Conservation (phyloP, 2,329 filamentous ascomycete species). For the Rhynchosporium secalis region DNA sequence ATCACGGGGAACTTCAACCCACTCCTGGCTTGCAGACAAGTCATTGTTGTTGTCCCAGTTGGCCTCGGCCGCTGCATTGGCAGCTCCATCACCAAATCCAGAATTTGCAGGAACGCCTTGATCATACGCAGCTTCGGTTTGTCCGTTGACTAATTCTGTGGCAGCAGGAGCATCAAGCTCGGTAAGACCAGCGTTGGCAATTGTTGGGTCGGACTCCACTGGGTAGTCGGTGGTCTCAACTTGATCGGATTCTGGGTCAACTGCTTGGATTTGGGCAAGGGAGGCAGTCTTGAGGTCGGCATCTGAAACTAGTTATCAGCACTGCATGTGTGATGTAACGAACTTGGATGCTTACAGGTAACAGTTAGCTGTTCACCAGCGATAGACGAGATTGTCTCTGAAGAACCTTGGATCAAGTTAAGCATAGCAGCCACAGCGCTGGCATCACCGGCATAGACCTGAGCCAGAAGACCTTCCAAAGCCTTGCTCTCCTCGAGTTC, state of each 20-base stretch:
- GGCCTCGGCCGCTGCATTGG: conserved; percentile 62
- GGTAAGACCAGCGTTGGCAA: conserved; percentile 65
- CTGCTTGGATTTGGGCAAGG: conserved; percentile 52
- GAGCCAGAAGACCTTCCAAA: conserved; percentile 75
- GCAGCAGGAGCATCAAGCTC: conserved; percentile 58
- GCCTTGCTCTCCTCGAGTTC: conserved; percentile 72
- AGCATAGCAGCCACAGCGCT: conserved; percentile 72
- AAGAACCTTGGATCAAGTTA: conserved; percentile 72
- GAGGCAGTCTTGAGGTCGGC: conserved; percentile 58
- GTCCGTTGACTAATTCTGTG: conserved; percentile 46
- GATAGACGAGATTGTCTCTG: conserved; percentile 66
- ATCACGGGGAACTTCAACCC: conserved; percentile 67
- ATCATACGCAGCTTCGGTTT: conserved; percentile 43
- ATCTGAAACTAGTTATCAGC: conserved; percentile 44
- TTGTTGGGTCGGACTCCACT: conserved; percentile 61
- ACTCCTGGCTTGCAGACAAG: conserved; percentile 40
- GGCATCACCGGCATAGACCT: conserved; percentile 78
- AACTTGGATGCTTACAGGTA: conserved; percentile 61
- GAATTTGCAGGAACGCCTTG: conserved; percentile 51
- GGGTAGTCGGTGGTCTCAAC: conserved; percentile 41
- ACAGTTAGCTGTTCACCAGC: conserved; percentile 64
- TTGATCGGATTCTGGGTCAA: conserved; percentile 39
- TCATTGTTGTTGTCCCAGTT: conserved; percentile 58
- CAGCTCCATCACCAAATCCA: conserved; percentile 52
- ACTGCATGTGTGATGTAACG: background rate